Evolutionary conservation across 2,329 filamentous ascomycete species (phyloP).

Genomic region (Lachnellula suecica): DNA sequence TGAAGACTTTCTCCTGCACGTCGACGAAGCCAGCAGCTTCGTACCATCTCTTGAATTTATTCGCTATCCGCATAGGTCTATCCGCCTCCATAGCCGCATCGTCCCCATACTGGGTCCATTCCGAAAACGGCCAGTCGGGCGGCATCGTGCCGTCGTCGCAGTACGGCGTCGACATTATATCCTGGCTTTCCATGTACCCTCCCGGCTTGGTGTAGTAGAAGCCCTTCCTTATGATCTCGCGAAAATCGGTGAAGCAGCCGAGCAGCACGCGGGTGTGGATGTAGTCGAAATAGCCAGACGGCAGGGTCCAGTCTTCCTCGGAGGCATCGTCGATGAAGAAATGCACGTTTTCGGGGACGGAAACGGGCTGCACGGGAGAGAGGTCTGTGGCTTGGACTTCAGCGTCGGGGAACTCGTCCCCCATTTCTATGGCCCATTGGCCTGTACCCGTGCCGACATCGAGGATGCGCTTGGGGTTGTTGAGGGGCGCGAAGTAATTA

Average conservation of each 20-base stretch:
- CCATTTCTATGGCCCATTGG: conserved; percentile 65
- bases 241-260: conserved; percentile 25
- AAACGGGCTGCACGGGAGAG: conserved; percentile 64
- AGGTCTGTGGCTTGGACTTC: conserved; percentile 63
- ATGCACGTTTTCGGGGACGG: conserved; percentile 70
- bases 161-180: conserved; percentile 38
- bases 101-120: conserved; percentile 22
- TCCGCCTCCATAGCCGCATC: conserved; percentile 21
- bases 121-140: conserved; percentile 22
- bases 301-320: conserved; percentile 44
- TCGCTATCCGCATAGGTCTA: conserved; percentile 23
- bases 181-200: conserved; percentile 47
- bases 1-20: conserved; percentile 51
- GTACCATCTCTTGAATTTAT: conserved; percentile 27
- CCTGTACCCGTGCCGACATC: conserved; percentile 50
- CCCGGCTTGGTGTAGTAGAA: conserved; percentile 40
- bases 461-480: conserved; percentile 32
- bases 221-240: conserved; percentile 19
- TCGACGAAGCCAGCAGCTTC: conserved; percentile 54
- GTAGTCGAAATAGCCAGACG: conserved; percentile 52
- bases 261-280: conserved; percentile 49
- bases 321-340: conserved; percentile 56
- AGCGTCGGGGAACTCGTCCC: conserved; percentile 57
- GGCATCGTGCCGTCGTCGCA: conserved; percentile 43
- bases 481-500: conserved; percentile 43